Conservation (phyloP, 1,139 yeast genomes). For the Tardiomyces blankii region DNA sequence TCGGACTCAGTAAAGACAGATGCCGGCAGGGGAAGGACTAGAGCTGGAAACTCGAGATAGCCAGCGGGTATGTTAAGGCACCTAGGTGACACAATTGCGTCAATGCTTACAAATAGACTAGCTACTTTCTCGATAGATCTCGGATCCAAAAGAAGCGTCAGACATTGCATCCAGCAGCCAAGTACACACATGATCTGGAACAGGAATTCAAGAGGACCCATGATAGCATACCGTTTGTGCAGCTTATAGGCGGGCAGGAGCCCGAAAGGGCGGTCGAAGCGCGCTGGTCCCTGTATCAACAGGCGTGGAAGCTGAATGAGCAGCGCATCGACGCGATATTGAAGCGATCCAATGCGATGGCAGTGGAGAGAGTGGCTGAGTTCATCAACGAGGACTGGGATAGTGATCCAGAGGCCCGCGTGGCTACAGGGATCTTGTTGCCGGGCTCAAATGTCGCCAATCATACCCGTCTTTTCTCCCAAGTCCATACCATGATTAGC, state of each 20-base stretch:
- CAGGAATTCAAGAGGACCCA: background rate
- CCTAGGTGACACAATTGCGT: background rate
- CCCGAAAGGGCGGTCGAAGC: constrained; percentile 17
- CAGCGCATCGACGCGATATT: constrained; percentile 13
- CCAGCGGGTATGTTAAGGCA: constrained; percentile 8
- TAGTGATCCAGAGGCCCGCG: constrained; percentile 10
- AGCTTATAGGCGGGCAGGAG: constrained; percentile 30
- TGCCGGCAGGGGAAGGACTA: constrained; percentile 1
- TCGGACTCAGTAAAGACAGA: background rate
- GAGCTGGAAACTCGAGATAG: constrained; percentile 6
- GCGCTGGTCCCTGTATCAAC: constrained; percentile 29
- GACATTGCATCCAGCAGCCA: too few relatives aligned
- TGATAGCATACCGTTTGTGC: constrained; percentile 25
- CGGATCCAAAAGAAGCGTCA: background rate
- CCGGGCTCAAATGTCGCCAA: constrained; percentile 28
- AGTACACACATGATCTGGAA: background rate
- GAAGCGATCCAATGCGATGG: constrained; percentile 12
- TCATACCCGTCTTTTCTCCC: constrained; percentile 21
- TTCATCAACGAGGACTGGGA: constrained; percentile 17
- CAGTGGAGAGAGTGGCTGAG: constrained; percentile 14
- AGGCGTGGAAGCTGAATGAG: constrained; percentile 18
- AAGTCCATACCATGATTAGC: constrained; percentile 13
- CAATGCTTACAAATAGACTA: constrained; percentile 6
- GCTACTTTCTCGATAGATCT: constrained; percentile 8
- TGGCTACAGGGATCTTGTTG: constrained; percentile 21